These are phyloP conservation scores for Leishmania aethiopica DNA, from an alignment of 208 protist genomes.

Conservation along the genomic window DNA sequence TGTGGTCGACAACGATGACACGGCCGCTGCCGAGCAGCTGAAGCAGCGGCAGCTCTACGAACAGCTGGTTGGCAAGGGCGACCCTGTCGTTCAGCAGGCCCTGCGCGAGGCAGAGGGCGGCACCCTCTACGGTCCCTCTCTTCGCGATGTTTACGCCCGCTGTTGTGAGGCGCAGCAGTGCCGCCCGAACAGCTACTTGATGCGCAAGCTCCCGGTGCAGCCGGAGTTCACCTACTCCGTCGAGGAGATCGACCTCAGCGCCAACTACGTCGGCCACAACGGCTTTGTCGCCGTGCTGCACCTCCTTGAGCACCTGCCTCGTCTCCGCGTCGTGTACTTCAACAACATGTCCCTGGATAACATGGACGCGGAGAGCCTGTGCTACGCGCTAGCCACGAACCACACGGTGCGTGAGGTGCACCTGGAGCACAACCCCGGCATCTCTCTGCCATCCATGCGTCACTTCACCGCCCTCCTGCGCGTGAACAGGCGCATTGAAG, in stretches of 20 bases:
- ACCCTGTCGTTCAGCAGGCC: conserved; percentile 37
- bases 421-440: conserved; percentile 78
- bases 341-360: conserved; percentile 91
- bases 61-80: conserved; percentile 29
- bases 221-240: conserved; percentile 71
- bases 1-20: background rate
- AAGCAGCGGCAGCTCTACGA: conserved; percentile 30
- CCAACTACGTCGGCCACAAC: conserved; percentile 90
- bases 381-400: conserved; percentile 58
- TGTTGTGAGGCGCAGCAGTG: conserved; percentile 84
- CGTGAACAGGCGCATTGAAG: conserved; percentile 55
- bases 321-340: conserved; percentile 70
- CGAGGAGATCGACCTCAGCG: conserved; percentile 84
- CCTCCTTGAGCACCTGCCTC: conserved; percentile 75
- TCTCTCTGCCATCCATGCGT: conserved; percentile 80
- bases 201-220: conserved; percentile 80
- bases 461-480: conserved; percentile 75
- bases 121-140: conserved; percentile 62
- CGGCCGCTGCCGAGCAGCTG: conserved; percentile 4
- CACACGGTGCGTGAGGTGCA: conserved; percentile 55
- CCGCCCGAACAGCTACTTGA: conserved; percentile 87
- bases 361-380: conserved; percentile 75
- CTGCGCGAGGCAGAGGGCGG: conserved; percentile 46
- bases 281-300: conserved; percentile 86
- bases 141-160: conserved; percentile 82